Percentiles rank a stretch among this genome's conserved stretches.
These are phyloP conservation scores for Calonectria leucothoes DNA, from an alignment of 2,329 filamentous ascomycete genomes.

Conservation along the genomic window DNA sequence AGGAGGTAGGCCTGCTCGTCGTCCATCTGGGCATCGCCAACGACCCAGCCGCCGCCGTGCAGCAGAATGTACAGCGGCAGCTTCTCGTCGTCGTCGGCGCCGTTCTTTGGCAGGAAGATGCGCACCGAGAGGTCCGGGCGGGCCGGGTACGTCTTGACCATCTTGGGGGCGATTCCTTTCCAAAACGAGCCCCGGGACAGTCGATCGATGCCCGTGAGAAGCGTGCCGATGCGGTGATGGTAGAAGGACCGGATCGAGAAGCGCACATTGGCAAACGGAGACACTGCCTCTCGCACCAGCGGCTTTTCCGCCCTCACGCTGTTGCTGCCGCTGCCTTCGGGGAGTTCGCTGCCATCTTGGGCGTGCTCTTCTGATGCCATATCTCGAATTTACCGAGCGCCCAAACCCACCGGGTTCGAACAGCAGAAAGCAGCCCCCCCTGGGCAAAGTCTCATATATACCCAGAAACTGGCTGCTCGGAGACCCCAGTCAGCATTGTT, in stretches of 20 bases:
- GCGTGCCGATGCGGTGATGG: neutral
- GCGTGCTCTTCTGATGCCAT: neutral
- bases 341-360: neutral
- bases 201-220: neutral
- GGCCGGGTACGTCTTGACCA: neutral
- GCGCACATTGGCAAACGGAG: neutral
- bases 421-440: neutral
- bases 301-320: neutral
- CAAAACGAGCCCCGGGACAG: neutral
- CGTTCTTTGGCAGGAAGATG: neutral
- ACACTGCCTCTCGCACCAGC: neutral
- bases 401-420: slow-evolving; percentile 6
- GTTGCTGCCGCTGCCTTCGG: neutral
- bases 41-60: neutral
- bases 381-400: neutral
- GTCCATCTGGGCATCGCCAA: neutral
- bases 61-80: neutral
- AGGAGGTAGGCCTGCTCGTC: slow-evolving; percentile 5
- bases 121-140: neutral
- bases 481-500: neutral
- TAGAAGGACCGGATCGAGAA: neutral
- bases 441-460: neutral
- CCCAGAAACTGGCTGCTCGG: neutral
- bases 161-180: neutral
- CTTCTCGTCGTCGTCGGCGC: neutral